These are phyloP conservation scores for Candida sp. DNA, from an alignment of 1,139 yeast genomes.

Conservation along the genomic window DNA sequence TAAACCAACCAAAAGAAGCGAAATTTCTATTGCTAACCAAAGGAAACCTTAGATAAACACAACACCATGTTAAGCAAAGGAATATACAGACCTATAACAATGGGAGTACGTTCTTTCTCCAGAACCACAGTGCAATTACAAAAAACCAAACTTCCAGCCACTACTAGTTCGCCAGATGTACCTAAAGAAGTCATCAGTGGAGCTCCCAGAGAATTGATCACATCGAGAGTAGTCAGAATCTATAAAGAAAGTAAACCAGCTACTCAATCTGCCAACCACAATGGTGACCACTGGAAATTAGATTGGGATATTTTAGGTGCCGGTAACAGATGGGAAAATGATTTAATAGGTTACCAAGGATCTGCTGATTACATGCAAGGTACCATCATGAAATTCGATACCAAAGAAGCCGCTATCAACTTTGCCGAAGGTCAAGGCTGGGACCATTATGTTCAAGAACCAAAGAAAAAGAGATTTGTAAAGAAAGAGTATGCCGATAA, in stretches of 20 bases:
- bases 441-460: constrained; percentile 82
- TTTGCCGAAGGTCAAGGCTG: constrained; percentile 87
- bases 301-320: constrained; percentile 83
- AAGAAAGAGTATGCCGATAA: constrained; percentile 74
- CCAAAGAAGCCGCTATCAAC: constrained; percentile 72
- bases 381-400: constrained; percentile 71
- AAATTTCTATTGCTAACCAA: constrained; percentile 6
- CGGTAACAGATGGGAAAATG: constrained; percentile 89
- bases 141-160: constrained; percentile 18
- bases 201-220: constrained; percentile 68
- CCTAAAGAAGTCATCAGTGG: constrained; percentile 69
- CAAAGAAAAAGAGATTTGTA: constrained; percentile 69
- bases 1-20: constrained; percentile 12
- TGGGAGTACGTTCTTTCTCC: constrained; percentile 19
- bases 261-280: constrained; percentile 69
- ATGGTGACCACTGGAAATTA: constrained; percentile 63
- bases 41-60: background rate
- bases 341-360: constrained; percentile 82
- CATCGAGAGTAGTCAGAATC: constrained; percentile 71
- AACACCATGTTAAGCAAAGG: background rate
- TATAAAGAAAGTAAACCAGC: constrained; percentile 78
- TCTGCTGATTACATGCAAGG: constrained; percentile 87
- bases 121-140: constrained; percentile 10
- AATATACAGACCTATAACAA: constrained; percentile 6
- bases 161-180: constrained; percentile 13